Evolutionary conservation across 768 basidiomycete genomes (phyloP), one percentile per base, ranked within the genome.

Genomic region (Lactarius trivialis): DNA sequence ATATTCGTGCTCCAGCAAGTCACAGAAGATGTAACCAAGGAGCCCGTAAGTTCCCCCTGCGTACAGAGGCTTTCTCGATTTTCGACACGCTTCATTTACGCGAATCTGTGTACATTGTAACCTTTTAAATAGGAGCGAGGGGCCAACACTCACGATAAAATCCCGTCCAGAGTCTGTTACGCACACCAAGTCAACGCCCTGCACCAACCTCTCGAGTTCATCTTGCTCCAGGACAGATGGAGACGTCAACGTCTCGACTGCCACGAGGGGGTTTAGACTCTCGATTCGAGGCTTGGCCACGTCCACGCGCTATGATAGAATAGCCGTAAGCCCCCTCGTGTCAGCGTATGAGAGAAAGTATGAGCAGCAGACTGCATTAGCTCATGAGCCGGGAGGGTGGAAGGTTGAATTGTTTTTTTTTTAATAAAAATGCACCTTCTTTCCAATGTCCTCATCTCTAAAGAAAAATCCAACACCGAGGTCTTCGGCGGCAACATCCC

Each of bases 401-500:
- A n/a, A 9, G 21, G 4, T 12, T 24, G 5, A 24, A 39, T 12
- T 48, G 11, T 24, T 14, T 24, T 24, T 24, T 14, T 14, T 14
- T 24, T 12, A 28, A 24, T 30, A 34, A 24, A n/a, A 36, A 17
- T 75, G 63, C 61, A 94, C 96, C 80, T 91, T 89, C 74, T 84
- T 82, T 57, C 94, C 95, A 45, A 98, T 85, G 72, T 98, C 95
- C 65, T 88, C 87, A 68, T 97, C 93, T 72, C 94, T 80, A 76
- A 91, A 95, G 75, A 98, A 88, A 79, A 98, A 97, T 15, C 93
- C 91, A 4, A 86, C 83, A 14, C 93, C 93, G 36, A 98, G 82
- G 75, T 98, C 97, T 72, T 92, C 87, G 71, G 88, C 85, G 21
- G 77, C 70, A 36, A 99, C 91, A 14, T 81, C 76, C 65, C 83